These are phyloP conservation scores for Lactarius pseudohatsudake DNA, from an alignment of 768 basidiomycete species.

Conservation along the genomic window DNA sequence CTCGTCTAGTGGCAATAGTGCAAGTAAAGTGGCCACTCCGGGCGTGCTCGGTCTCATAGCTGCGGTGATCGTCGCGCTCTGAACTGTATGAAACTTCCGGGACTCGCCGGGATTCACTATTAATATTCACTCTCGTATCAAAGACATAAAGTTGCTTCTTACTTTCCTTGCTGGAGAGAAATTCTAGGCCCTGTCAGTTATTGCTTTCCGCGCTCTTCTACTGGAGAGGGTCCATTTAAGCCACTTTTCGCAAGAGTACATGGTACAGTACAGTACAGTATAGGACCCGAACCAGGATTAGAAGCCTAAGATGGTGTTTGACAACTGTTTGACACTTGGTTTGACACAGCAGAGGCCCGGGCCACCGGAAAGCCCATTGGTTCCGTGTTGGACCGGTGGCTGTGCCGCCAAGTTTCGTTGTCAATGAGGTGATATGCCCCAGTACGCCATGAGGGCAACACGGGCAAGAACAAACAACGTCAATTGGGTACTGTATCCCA, in stretches of 20 bases:
- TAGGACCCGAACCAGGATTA: neutral
- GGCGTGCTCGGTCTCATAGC: constrained; percentile 4
- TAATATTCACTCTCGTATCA: neutral
- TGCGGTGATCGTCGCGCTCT: neutral
- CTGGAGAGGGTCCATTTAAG: neutral
- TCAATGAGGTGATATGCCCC: neutral
- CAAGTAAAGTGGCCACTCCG: neutral
- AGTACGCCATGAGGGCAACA: neutral
- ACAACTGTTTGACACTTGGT: neutral
- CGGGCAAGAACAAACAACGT: neutral
- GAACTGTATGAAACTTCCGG: neutral
- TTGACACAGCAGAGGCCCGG: neutral
- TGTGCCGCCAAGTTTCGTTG: neutral
- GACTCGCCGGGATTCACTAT: neutral
- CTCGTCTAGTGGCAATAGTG: neutral
- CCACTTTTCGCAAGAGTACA: neutral
- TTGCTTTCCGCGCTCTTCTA: neutral
- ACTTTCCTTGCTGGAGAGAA: neutral
- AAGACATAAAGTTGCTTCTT: neutral
- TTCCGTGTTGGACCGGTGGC: neutral
- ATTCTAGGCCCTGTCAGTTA: neutral
- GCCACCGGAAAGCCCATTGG: neutral
- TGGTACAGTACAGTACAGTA: neutral
- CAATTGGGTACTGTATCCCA: neutral
- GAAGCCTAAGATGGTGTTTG: neutral